These are phyloP conservation scores for Pichia sp. DNA, from an alignment of 1,139 yeast genomes.

Conservation along the genomic window DNA sequence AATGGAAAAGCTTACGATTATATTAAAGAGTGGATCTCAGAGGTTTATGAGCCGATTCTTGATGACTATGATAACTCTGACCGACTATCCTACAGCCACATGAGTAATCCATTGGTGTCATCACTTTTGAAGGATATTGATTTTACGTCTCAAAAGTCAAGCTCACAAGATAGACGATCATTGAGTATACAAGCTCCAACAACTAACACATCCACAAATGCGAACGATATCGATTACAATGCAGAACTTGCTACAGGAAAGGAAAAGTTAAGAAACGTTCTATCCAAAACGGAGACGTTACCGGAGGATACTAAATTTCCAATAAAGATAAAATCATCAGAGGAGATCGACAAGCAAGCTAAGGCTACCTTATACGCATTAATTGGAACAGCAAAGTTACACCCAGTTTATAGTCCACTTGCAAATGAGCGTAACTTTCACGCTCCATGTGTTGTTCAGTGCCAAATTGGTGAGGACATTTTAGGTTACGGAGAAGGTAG, in stretches of 20 bases:
- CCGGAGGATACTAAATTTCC: constrained; percentile 5
- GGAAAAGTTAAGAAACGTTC: background rate
- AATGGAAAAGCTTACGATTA: constrained; percentile 33
- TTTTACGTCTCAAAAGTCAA: no score
- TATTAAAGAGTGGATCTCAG: constrained; percentile 54
- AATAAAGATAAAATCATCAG: constrained; percentile 9
- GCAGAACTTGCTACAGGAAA: background rate
- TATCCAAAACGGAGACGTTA: background rate
- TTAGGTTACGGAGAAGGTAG: constrained; percentile 57
- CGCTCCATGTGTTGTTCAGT: constrained; percentile 49
- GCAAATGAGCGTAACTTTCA: constrained; percentile 3
- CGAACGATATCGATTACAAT: background rate
- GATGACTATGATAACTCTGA: constrained; percentile 9
- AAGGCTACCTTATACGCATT: constrained; percentile 72
- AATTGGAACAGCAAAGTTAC: constrained; percentile 67
- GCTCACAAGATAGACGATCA: no score
- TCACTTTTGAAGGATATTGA: constrained; percentile 1
- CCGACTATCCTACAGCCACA: constrained; percentile 7
- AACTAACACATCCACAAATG: background rate
- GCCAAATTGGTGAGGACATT: constrained; percentile 47
- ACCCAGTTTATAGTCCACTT: constrained; percentile 45
- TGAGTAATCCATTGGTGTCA: constrained; percentile 5
- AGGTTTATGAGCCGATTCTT: constrained; percentile 27
- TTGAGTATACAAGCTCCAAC: background rate
- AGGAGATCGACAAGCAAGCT: constrained; percentile 49